Percentiles rank a stretch among this genome's conserved stretches.
phyloP scores from a whole-genome alignment of 2,329 filamentous ascomycete genomes.

The Diaporthe vexans region DNA sequence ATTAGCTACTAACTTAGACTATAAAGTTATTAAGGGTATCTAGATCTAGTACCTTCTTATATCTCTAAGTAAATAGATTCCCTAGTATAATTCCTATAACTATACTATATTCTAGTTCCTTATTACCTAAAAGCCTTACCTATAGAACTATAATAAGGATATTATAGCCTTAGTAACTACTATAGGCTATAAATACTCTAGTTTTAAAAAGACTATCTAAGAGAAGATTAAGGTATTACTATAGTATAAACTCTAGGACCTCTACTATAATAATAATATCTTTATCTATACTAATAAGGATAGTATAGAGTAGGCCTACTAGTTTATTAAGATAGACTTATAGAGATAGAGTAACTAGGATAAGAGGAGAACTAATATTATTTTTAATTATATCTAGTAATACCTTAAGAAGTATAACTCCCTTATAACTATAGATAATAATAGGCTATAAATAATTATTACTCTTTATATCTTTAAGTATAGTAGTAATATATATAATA shows the following conservation, averaged over 20 bases:
- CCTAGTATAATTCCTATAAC: background rate
- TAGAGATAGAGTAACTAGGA: background rate
- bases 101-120: background rate
- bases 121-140: background rate
- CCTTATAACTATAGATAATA: background rate
- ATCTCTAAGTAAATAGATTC: background rate
- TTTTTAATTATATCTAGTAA: background rate
- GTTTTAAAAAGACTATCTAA: background rate
- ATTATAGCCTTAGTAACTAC: background rate
- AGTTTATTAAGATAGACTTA: background rate
- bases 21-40: background rate
- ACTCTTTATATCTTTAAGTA: background rate
- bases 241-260: background rate
- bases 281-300: background rate
- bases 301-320: background rate
- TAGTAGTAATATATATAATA: background rate
- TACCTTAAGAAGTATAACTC: background rate
- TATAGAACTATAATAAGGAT: background rate
- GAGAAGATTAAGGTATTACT: background rate
- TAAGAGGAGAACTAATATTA: background rate
- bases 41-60: background rate
- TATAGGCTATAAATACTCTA: background rate
- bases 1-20: background rate
- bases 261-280: background rate
- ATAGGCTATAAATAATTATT: background rate